Evolutionary conservation across 139 green algal genomes (phyloP).

Genomic region (Spirogloea muscicola): DNA sequence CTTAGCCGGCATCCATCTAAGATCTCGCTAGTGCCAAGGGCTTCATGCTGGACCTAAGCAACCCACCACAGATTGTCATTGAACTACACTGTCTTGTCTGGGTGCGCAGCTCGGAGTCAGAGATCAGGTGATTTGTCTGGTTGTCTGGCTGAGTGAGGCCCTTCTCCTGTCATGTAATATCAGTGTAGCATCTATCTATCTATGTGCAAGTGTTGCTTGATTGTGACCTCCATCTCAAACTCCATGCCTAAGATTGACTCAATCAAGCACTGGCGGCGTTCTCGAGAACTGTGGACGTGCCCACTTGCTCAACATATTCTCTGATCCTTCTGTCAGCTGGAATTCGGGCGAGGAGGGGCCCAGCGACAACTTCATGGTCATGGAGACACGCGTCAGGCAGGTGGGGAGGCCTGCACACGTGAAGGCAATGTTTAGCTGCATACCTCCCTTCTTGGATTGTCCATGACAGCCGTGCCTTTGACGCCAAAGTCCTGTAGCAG

Average conservation of each 20-base stretch:
- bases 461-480: too few species aligned
- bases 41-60: too few species aligned
- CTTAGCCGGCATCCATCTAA: not conserved
- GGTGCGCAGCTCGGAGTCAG: too few species aligned
- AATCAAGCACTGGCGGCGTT: not conserved
- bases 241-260: not conserved
- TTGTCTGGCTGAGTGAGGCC: too few species aligned
- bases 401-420: too few species aligned
- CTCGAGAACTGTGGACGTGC: not conserved
- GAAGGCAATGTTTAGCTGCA: too few species aligned
- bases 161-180: not conserved
- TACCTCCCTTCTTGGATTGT: too few species aligned
- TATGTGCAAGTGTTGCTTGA: not conserved
- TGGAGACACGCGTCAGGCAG: constrained; percentile 42
- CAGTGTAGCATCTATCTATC: not conserved
- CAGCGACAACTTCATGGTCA: constrained; percentile 62
- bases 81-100: too few species aligned
- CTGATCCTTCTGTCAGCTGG: constrained; percentile 68
- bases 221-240: not conserved
- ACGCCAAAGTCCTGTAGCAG: too few species aligned
- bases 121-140: too few species aligned
- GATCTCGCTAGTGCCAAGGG: too few species aligned
- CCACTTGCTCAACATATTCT: not conserved
- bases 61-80: too few species aligned
- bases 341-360: constrained; percentile 88